These are phyloP conservation scores for Onygenales sp. DNA, from an alignment of 2,329 filamentous ascomycete genomes.

Conservation along the genomic window DNA sequence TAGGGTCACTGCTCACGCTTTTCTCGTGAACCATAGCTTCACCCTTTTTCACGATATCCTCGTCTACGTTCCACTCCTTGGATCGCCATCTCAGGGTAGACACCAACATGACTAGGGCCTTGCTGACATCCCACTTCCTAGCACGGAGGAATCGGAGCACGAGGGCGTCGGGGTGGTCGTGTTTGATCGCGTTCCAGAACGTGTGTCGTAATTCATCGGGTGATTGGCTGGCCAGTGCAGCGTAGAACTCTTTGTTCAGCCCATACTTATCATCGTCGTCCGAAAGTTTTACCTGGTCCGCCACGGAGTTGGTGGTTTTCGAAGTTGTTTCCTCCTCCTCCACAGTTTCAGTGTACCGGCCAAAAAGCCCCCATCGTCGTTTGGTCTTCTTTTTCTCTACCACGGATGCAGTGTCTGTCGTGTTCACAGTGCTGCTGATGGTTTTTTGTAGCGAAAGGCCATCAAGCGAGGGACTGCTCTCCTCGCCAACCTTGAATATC, in stretches of 20 bases:
- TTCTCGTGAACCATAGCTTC: conserved; percentile 58
- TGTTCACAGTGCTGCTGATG: conserved; percentile 14
- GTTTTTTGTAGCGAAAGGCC: conserved; percentile 16
- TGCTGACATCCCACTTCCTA: conserved; percentile 92
- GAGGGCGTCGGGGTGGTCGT: conserved; percentile 83
- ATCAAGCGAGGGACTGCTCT: conserved; percentile 9
- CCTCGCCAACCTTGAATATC: conserved; percentile 65
- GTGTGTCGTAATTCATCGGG: conserved; percentile 71
- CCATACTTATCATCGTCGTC: conserved; percentile 84
- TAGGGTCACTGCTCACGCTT: conserved; percentile 49
- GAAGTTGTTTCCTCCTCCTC: conserved; percentile 32
- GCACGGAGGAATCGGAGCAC: conserved; percentile 75
- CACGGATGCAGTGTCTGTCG: conserved; percentile 16
- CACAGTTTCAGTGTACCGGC: conserved; percentile 48
- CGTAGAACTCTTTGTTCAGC: conserved; percentile 74
- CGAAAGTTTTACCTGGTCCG: conserved; percentile 29
- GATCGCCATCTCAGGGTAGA: conserved; percentile 89
- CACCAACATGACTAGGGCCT: conserved; percentile 86
- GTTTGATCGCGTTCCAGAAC: conserved; percentile 91
- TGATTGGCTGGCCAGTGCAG: conserved; percentile 65
- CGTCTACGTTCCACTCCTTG: conserved; percentile 76
- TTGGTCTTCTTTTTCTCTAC: conserved; percentile 54
- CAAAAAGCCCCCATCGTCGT: conserved; percentile 62
- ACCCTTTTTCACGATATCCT: conserved; percentile 71
- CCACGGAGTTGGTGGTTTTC: conserved; percentile 26